phyloP scores from a whole-genome alignment of 176 grass and related monocot genomes.

The Lolium rigidum region DNA sequence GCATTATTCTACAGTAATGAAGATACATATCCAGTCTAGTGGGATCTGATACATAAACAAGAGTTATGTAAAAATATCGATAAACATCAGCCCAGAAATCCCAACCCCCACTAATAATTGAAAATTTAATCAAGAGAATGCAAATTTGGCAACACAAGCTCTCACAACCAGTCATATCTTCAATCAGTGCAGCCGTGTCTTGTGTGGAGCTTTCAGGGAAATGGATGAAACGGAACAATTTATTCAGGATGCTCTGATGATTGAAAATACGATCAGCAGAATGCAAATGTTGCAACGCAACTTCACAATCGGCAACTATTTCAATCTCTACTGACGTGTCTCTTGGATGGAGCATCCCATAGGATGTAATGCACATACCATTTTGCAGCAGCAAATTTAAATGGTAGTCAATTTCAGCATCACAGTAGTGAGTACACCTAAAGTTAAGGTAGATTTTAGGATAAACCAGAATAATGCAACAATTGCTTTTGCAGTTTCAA shows the following conservation, averaged over 20 bases:
- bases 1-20: not conserved
- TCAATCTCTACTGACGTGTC: not conserved
- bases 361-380: not conserved
- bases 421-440: not conserved
- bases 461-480: conserved; percentile 19
- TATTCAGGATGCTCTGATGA: not conserved
- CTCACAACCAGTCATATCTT: not conserved
- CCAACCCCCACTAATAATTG: not conserved
- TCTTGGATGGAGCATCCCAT: not conserved
- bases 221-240: not conserved
- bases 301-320: not conserved
- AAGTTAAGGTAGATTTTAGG: not conserved
- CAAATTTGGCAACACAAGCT: not conserved
- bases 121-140: not conserved
- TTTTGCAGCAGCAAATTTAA: conserved; percentile 4
- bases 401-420: conserved; percentile 7
- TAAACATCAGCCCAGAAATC: not conserved
- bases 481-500: not conserved
- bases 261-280: not conserved
- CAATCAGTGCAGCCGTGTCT: not conserved
- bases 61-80: not conserved
- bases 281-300: conserved; percentile 17
- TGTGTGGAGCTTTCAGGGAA: not conserved
- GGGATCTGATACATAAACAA: not conserved
- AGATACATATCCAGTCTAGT: not conserved